Conservation (phyloP, 2,329 filamentous ascomycete genomes). For the Verticillium tricorpus region DNA sequence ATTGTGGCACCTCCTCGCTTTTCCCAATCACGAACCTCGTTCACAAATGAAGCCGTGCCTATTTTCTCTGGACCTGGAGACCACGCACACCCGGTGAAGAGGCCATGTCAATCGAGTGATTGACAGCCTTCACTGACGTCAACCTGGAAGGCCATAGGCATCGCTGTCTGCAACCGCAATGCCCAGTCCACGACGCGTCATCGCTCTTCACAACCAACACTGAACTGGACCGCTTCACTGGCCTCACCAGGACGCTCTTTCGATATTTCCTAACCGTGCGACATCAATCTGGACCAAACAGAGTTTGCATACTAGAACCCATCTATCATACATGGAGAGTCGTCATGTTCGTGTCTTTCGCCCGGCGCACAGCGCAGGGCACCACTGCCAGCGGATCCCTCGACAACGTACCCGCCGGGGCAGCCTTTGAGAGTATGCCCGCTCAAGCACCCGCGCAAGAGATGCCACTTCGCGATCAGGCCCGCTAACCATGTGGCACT, state of each 20-base stretch:
- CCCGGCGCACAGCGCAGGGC: background rate
- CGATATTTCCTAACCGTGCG: too few species aligned
- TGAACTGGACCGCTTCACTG: background rate
- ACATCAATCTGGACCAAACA: background rate
- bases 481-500: background rate
- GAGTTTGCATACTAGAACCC: background rate
- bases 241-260: too few species aligned
- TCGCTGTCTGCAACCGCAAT: background rate
- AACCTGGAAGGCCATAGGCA: background rate
- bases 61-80: background rate
- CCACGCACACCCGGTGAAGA: background rate
- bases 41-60: background rate
- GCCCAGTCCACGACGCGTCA: background rate
- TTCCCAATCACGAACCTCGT: background rate
- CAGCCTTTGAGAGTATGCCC: conserved; percentile 5
- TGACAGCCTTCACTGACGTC: background rate
- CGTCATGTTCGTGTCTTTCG: background rate
- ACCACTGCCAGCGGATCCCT: background rate
- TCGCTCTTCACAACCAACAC: background rate
- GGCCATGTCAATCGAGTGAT: background rate
- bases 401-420: conserved; percentile 5
- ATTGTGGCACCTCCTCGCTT: background rate
- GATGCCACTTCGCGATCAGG: background rate
- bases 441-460: background rate
- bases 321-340: background rate